Percentiles rank a stretch among this genome's conserved stretches.
These are phyloP conservation scores for Hemisphaericaspora xylofermentans DNA, from an alignment of 1,139 yeast species.

Conservation along the genomic window DNA sequence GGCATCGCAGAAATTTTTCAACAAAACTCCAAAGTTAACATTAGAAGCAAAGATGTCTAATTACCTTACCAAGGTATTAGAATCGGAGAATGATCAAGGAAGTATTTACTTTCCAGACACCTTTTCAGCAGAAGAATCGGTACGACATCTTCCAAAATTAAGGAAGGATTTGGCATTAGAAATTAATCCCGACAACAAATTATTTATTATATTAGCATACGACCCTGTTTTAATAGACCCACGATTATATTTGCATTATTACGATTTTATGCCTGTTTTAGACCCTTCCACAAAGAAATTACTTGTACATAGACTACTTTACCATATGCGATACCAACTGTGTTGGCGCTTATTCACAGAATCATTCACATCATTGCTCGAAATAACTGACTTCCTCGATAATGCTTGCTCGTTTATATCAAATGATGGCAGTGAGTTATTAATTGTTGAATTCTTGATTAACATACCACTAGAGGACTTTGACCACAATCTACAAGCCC, in stretches of 20 bases:
- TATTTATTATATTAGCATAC: conserved; percentile 30
- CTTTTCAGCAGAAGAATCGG: conserved; percentile 3
- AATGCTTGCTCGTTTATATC: conserved; percentile 1
- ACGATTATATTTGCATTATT: conserved; percentile 24
- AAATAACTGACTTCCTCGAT: conserved; percentile 39
- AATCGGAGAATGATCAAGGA: background rate
- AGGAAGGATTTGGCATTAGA: conserved; percentile 12
- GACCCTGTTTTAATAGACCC: conserved; percentile 36
- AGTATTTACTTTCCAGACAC: background rate
- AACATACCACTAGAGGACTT: conserved; percentile 6
- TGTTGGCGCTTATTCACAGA: conserved; percentile 33
- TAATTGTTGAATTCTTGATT: conserved; percentile 11
- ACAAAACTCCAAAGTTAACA: conserved; percentile 3
- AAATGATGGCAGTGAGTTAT: conserved; percentile 7
- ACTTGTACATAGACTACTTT: conserved; percentile 28
- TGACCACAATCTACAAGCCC: conserved; percentile 8
- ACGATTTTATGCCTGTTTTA: conserved; percentile 15
- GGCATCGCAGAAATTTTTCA: conserved; percentile 7
- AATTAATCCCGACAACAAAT: conserved; percentile 31
- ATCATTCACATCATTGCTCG: conserved; percentile 31
- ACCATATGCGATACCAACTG: conserved; percentile 29
- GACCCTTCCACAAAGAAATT: conserved; percentile 23
- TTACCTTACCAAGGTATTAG: conserved; percentile 7
- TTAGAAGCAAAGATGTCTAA: conserved; percentile 9
- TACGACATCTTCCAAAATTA: conserved; percentile 18